Conservation (phyloP, 2,329 filamentous ascomycete genomes). For the Sphaerulina musiva region DNA sequence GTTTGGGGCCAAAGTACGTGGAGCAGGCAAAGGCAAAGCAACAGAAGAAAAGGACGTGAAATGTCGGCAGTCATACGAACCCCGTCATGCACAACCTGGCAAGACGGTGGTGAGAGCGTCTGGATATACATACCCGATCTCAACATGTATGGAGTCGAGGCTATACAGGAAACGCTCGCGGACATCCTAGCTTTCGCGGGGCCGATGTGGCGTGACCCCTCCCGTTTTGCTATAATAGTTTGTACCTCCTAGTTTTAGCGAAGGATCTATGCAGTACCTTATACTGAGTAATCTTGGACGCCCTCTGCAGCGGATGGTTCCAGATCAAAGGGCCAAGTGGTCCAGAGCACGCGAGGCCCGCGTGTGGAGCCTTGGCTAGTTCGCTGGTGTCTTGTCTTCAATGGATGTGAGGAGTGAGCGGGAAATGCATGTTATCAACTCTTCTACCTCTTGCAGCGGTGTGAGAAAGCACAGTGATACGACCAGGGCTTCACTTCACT, state of each 20-base stretch:
- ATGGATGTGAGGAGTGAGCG: background rate
- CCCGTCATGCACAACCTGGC: no score
- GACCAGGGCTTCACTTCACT: no score
- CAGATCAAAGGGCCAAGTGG: background rate
- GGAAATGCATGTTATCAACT: background rate
- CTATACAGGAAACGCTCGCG: background rate
- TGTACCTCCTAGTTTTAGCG: background rate
- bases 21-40: slow-evolving; percentile 12
- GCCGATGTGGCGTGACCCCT: background rate
- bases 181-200: background rate
- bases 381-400: background rate
- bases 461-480: no score
- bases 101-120: no score
- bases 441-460: no score
- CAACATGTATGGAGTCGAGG: background rate
- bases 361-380: background rate
- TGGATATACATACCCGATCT: no score
- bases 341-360: background rate
- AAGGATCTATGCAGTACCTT: background rate
- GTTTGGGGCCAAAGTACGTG: slow-evolving; percentile 8
- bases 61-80: background rate
- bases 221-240: background rate
- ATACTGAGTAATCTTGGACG: background rate
- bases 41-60: slow-evolving; percentile 3
- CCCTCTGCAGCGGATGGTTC: background rate